Evolutionary conservation across 805 yeast genomes (phyloP), one percentile per base, ranked within the genome.

Genomic region (Kluyveromyces starmeri): DNA sequence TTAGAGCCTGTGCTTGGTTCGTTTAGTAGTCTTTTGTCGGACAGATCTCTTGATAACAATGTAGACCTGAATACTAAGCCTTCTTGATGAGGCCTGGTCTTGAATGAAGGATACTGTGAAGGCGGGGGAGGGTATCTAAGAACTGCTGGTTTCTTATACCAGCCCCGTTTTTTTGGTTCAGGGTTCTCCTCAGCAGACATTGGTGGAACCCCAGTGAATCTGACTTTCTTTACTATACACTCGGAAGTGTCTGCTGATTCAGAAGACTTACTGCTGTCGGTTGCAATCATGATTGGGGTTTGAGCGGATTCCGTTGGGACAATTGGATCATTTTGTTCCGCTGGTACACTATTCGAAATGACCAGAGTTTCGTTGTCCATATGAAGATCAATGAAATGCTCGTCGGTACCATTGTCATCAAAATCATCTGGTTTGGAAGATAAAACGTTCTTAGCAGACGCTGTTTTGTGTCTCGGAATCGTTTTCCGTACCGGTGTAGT

Each of bases 71-170:
- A 58, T 5, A 58, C 59, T 27, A 51, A 43, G 21, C 63, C 63
- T 42, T 58, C 63, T 36, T 51, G 55, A 8, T 50, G 47, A 21
- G 47, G 34, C 27, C 42, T 46, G 26, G 40, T 42, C 27, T 46
- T 42, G 32, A 37, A 45, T 19, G 40, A 14, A 15, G 43, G 39
- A 20, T 34, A 29, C 22, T 35, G 47, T 13, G 36, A 35, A 2
- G 50, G 44, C 7, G 51, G 47, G 20, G 61, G 54, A 1, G 60
- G 58, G 31, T 57, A 57, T 32, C 54, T 56, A 11, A 58, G 33
- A 4, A 53, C 53, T 5, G 58, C 53, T 0, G 63, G 63, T 21
- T 58, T 58, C 33, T 53, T 55, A 37, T 56, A 57, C 63, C 63
- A 58, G 1, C 63, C 62, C 29, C 47, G 47, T 30, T 48, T 55